Percentiles rank a stretch among this genome's conserved stretches.
These are phyloP conservation scores for Ascochyta fabae DNA, from an alignment of 2,329 filamentous ascomycete genomes.

Conservation along the genomic window DNA sequence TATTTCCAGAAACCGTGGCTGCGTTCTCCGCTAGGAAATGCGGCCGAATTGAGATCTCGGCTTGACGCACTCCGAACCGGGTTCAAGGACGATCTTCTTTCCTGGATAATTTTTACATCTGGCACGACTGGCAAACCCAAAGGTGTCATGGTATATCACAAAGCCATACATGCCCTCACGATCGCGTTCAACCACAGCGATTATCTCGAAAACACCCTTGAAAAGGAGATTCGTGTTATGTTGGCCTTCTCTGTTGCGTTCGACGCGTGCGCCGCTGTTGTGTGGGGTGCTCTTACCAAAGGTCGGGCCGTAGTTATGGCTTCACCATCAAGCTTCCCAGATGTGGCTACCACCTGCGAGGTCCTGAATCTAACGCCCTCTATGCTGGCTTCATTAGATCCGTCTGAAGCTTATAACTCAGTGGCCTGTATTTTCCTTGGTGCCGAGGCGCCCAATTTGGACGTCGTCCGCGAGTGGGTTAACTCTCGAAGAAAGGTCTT, in stretches of 20 bases:
- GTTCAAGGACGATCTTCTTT: background rate
- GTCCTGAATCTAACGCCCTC: conserved; percentile 15
- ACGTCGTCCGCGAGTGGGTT: background rate
- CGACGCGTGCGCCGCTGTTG: background rate
- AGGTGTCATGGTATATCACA: conserved; percentile 21
- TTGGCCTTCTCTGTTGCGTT: background rate
- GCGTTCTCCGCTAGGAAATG: background rate
- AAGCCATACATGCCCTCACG: background rate
- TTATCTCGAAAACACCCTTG: background rate
- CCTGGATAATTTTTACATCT: conserved; percentile 27
- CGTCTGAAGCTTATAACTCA: conserved; percentile 4
- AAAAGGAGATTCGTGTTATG: background rate
- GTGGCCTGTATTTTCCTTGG: background rate
- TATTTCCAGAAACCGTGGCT: background rate
- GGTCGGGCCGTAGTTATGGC: conserved; percentile 9
- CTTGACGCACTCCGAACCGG: background rate
- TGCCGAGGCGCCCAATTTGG: background rate
- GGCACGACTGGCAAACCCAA: conserved; percentile 31
- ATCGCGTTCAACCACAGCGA: background rate
- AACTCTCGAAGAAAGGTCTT: background rate
- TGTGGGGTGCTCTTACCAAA: background rate
- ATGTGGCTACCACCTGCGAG: conserved; percentile 10
- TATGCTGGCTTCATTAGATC: conserved; percentile 12
- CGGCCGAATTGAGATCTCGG: background rate
- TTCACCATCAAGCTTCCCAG: conserved; percentile 10